Conservation (phyloP, 169 alveolate species). For the Plasmodium relictum region DNA sequence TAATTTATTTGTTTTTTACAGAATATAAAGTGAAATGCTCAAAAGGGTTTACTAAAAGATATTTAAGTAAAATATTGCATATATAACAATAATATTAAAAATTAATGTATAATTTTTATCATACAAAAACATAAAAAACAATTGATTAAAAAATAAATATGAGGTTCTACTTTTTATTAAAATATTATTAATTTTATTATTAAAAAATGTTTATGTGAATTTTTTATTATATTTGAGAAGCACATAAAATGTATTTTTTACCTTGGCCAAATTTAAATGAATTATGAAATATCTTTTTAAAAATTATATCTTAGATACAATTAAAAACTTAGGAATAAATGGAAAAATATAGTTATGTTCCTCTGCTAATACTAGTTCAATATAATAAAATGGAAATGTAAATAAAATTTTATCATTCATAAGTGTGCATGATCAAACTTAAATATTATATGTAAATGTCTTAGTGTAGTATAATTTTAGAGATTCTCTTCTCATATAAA, state of each 20-base stretch:
- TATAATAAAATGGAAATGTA: neutral
- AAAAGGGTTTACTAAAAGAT: no score
- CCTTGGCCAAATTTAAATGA: neutral
- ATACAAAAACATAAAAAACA: no score
- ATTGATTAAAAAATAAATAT: no score
- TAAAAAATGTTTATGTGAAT: neutral
- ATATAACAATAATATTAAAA: no score
- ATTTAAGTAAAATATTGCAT: no score
- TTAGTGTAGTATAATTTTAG: neutral
- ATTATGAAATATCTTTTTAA: constrained; percentile 3
- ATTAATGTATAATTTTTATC: no score
- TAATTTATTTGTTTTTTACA: no score
- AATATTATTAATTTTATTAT: neutral
- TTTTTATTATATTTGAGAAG: neutral
- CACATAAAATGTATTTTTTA: neutral
- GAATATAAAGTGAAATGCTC: no score
- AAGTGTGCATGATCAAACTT: neutral
- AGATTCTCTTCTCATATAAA: neutral
- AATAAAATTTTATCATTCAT: constrained; percentile 5
- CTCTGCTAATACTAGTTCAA: no score
- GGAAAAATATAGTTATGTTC: neutral
- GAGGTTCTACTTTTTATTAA: neutral
- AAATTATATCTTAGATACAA: neutral
- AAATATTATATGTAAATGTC: no score
- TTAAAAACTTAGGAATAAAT: constrained; percentile 7